Evolutionary conservation across 108 stramenopile species (phyloP).

Genomic region (Fragilaria radians): DNA sequence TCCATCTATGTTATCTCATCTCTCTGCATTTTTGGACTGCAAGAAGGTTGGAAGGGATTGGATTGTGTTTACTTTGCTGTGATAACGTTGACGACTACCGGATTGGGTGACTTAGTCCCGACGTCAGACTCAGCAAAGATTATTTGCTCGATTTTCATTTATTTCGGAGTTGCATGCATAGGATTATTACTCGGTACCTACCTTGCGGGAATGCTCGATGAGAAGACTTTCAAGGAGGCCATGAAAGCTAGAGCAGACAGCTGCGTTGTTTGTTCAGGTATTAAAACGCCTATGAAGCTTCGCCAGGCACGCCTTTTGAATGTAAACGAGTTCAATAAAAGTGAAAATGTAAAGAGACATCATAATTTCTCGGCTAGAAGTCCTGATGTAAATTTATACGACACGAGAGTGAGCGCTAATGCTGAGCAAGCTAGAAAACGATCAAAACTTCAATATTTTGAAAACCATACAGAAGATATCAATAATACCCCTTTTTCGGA

Average conservation of each 20-base stretch:
- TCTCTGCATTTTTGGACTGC: conserved; percentile 77
- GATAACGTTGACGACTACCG: conserved; percentile 71
- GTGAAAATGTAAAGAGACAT: too few relatives aligned
- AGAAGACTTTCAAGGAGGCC: conserved; percentile 51
- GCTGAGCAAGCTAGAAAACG: too few relatives aligned
- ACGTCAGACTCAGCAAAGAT: conserved; percentile 71
- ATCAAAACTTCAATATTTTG: too few relatives aligned
- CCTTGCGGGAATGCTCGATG: conserved; percentile 72
- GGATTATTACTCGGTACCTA: conserved; percentile 86
- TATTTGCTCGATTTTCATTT: conserved; percentile 83
- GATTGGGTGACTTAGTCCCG: conserved; percentile 85
- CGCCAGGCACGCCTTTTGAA: too few relatives aligned
- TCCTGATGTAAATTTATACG: too few relatives aligned
- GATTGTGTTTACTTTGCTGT: conserved; percentile 90
- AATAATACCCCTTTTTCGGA: too few relatives aligned
- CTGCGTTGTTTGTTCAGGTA: conserved; percentile 69
- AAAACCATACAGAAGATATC: too few relatives aligned
- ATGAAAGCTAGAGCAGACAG: conserved; percentile 46
- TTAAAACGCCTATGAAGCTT: conserved; percentile 14
- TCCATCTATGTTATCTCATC: conserved; percentile 63
- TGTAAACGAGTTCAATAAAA: too few relatives aligned
- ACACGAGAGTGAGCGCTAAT: too few relatives aligned
- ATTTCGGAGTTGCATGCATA: conserved; percentile 84
- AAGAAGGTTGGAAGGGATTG: conserved; percentile 78
- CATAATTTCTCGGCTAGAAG: too few relatives aligned